Percentiles rank a stretch among this genome's conserved stretches.
Evolutionary conservation across 306 rosid species (phyloP).

Genomic region (Trifolium pratense): DNA sequence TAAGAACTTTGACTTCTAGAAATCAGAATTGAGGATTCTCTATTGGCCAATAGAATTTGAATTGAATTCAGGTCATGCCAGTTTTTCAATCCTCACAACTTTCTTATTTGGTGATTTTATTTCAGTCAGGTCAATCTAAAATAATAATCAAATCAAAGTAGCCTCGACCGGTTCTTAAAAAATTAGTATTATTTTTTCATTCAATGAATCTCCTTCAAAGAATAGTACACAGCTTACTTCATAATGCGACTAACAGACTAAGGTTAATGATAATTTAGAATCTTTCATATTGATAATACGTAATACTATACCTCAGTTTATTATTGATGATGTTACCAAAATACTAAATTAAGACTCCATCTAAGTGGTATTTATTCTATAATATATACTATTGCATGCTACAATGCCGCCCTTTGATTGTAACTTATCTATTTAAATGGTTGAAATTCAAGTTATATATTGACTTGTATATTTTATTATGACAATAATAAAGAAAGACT

Average conservation of each 20-base stretch:
- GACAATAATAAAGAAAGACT: background rate
- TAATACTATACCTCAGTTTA: background rate
- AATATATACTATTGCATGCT: background rate
- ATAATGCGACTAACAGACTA: background rate
- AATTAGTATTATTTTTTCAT: background rate
- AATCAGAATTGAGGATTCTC: background rate
- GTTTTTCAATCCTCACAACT: background rate
- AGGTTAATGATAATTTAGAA: background rate
- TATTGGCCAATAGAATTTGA: background rate
- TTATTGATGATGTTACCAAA: background rate
- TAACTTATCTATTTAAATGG: background rate
- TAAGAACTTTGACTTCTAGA: background rate
- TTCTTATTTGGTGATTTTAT: background rate
- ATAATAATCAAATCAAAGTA: background rate
- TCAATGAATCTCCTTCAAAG: background rate
- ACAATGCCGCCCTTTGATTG: background rate
- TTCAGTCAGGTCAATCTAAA: background rate
- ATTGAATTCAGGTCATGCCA: background rate
- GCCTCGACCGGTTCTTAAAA: background rate
- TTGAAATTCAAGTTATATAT: background rate
- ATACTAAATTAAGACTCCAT: background rate
- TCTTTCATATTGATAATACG: background rate
- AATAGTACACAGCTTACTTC: conserved; percentile 2
- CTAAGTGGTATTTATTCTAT: background rate
- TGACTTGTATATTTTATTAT: background rate